phyloP scores from a whole-genome alignment of 371 early-diverging fungal genomes.

The Dichotomocladium elegans region DNA sequence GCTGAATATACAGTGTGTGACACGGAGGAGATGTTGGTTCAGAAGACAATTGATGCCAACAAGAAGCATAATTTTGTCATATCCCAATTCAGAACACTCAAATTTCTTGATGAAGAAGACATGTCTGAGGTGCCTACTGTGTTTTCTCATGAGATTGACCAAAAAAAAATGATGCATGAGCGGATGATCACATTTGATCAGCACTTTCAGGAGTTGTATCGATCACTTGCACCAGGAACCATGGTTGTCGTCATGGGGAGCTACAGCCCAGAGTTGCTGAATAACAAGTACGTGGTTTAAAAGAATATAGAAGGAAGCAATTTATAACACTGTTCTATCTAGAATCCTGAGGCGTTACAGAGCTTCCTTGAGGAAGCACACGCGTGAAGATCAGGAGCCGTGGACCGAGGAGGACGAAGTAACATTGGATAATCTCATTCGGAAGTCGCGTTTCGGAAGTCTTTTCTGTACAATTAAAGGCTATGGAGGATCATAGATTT shows the following conservation, averaged over 20 bases:
- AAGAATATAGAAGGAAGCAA: not conserved
- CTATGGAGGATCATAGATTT: too few relatives aligned
- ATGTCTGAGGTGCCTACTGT: constrained; percentile 3
- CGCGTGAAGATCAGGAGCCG: not conserved
- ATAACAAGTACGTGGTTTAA: constrained; percentile 24
- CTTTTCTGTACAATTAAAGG: too few relatives aligned
- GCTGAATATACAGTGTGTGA: constrained; percentile 22
- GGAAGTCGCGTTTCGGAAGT: not conserved
- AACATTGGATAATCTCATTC: not conserved
- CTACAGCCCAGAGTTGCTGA: constrained; percentile 39
- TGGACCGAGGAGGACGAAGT: not conserved
- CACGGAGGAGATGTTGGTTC: constrained; percentile 24
- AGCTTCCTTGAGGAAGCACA: not conserved
- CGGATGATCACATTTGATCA: constrained; percentile 26
- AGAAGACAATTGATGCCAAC: constrained; percentile 17
- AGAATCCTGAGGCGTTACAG: not conserved
- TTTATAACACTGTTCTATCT: not conserved
- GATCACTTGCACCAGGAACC: constrained; percentile 38
- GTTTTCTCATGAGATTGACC: not conserved
- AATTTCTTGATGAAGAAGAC: not conserved
- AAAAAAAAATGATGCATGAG: not conserved
- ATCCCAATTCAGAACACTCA: constrained; percentile 13
- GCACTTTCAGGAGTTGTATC: constrained; percentile 33
- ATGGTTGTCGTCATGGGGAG: constrained; percentile 50
- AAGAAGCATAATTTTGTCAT: constrained; percentile 24